Percentiles rank a stretch among this genome's conserved stretches.
Conservation (phyloP, 1,284 basidiomycete genomes). For the Tylopilus sp. region DNA sequence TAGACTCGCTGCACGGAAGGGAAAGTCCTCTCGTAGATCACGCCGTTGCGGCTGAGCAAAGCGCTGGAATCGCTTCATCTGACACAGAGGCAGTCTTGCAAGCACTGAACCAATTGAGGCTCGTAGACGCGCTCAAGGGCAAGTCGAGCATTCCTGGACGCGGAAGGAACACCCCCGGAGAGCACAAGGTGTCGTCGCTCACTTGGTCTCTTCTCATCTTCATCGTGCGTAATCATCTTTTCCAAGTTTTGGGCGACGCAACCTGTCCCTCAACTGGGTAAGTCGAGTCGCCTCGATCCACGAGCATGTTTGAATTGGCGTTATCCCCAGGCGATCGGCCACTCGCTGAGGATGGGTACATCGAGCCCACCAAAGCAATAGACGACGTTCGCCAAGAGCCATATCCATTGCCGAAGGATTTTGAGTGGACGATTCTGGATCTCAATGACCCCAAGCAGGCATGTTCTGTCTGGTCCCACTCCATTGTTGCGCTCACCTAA, state of each 20-base stretch:
- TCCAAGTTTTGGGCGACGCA: constrained; percentile 91
- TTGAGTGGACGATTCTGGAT: constrained; percentile 88
- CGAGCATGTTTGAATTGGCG: constrained; percentile 1
- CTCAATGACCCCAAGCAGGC: constrained; percentile 75
- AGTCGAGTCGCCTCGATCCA: constrained; percentile 9
- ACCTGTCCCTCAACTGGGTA: constrained; percentile 86
- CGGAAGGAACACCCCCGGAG: constrained; percentile 75
- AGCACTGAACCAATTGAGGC: constrained; percentile 64
- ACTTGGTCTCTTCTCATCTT: constrained; percentile 3
- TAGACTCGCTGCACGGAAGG: constrained; percentile 50
- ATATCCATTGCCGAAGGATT: constrained; percentile 87
- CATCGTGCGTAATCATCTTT: constrained; percentile 7
- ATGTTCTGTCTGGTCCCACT: not conserved
- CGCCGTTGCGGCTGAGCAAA: constrained; percentile 54
- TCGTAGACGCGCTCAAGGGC: constrained; percentile 70
- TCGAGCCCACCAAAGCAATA: constrained; percentile 77
- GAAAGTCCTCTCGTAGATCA: constrained; percentile 56
- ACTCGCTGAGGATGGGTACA: constrained; percentile 77
- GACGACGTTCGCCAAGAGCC: constrained; percentile 85
- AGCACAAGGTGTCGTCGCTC: constrained; percentile 69
- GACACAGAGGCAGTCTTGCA: constrained; percentile 58
- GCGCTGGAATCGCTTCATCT: constrained; percentile 44
- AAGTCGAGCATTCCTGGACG: constrained; percentile 65
- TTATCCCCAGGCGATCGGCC: constrained; percentile 55
- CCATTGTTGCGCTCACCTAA: constrained; percentile 1